Evolutionary conservation across 169 alveolate genomes (phyloP), one percentile per base, ranked within the genome.

Genomic region (Plasmodium coatneyi): DNA sequence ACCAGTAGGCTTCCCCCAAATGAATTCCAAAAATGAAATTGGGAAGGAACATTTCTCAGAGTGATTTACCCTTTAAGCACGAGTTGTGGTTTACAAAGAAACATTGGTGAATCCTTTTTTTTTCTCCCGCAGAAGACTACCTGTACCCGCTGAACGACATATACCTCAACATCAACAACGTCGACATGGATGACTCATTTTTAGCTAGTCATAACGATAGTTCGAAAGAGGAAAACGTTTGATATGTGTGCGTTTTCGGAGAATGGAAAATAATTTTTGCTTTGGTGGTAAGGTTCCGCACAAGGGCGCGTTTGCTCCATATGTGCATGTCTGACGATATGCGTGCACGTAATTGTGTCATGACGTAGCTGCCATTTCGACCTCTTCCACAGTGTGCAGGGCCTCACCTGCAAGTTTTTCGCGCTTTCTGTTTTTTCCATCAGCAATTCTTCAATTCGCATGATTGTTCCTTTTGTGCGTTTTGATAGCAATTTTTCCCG

Each of bases 71-170:
- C 3, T 2, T 43, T 43, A 43, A 43, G 16, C 54, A 43, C 4
- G 54, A 3, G n/a, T 16, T 28, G 43, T 56, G 36, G 34, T 82
- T n/a, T 16, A 56, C 19, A 60, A 19, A 52, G 36, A 43, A 32
- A 25, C 36, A 12, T 25, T 39, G 25, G n/a, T 39, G 16, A 16
- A 30, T 49, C 19, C 32, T 14, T n/a, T 79, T 79, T 43, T 10
- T 43, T 54, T 80, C 3, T 39, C 56, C 32, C 16, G 19, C 36
- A 14, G 10, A 32, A 84, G 93, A 74, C 79, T 74, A 32, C 66
- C 28, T 84, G 52, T 84, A 84, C 80, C 93, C 93, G 14, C 52
- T 84, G 10, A 84, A 84, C 39, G 93, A 84, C 70, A 84, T 49
- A 22, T 84, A 84, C 84, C 52, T 72, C 86, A 84, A 84, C 46